Evolutionary conservation across 805 yeast species (phyloP), one percentile per base, ranked within the genome.

Genomic region (Yamadazyma kitorensis): DNA sequence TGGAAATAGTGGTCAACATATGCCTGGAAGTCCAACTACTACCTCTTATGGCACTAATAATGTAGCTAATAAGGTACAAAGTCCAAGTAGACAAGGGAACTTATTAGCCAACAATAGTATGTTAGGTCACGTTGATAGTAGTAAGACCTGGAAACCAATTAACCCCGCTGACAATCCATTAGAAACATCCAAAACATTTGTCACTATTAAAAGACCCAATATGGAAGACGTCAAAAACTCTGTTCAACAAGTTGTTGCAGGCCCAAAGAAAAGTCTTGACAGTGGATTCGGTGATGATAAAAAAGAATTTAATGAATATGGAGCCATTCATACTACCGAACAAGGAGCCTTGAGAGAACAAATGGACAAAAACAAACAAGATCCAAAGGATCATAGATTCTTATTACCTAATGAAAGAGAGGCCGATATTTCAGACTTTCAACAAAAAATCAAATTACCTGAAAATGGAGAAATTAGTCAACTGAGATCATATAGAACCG

Each of bases 91-190:
- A n/a, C 7, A 20, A 15, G 37, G 36, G 11, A 24, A 16, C 14
- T 23, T 24, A 3, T 27, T 27, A 27, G 41, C 29, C 18, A 37
- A 21, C 29, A 43, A 17, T 15, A 21, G 14, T 9, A 27, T 38
- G n/a, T 26, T 44, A 12, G 24, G 21, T 16, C 40, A 31, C 16
- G 23, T 44, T 8, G 59, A 47, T n/a, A 36, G 41, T 9, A 34
- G 51, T 24, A 51, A 56, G 27, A 38, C 45, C 23, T 60, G 61
- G 63, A 77, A 72, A 39, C 83, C 84, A 3, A 72, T 74, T 16
- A 83, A 83, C 51, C 71, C 76, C 15, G 91, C 91, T 1, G 64
- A 76, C 3, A 80, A 82, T 49, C 93, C 93, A 6, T 55, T 83
- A 35, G 77, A 74, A 31, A 79, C 86, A 1, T 74, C 67, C 29